Base-by-base conservation (phyloP, 2,329 filamentous ascomycete species). In the Alternaria solani region DNA sequence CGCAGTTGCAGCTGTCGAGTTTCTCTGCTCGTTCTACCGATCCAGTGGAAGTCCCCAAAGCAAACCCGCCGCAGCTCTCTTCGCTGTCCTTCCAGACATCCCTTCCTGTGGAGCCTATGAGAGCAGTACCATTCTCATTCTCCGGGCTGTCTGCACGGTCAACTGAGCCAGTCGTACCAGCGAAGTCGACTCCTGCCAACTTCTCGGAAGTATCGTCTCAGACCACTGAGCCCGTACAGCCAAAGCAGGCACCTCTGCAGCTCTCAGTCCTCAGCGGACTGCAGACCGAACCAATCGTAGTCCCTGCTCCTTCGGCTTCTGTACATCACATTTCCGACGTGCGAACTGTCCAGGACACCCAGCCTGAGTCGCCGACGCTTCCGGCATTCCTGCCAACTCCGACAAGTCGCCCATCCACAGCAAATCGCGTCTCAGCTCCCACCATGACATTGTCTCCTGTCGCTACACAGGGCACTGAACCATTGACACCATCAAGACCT, bases 331-430 rank as follows among this genome's bases (percentile, higher is more conserved):
- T 75, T 51, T 78, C 75, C 14, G 64, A 67, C 52, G 67, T 77
- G 16, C 70, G 60, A 32, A 70, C 67, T 14, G 49, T 77, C 25
- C 75, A 75, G 20, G 67, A 73, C 32, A 67, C 66, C n/a, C 71
- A 75, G 53, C 75, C 75, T 28, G 76, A 78, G 57, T 77, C 75
- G 18, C 75, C 75, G 38, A 76, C 72, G 6, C 63, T 75, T 6
- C 74, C 76, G 18, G 51, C 69, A 9, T 74, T 75, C 62, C 60
- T 78, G 5, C 74, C 73, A 14, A 72, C 65, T 51, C 72, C 72
- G n/a, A 48, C 46, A 47, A 75, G 70, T 47, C 69, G 72, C 38
- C 74, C 72, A 12, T 70, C 73, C 6, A 76, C 72, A 18, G 69
- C 74, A n/a, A 67, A 69, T 28, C 70, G 69, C 16, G 53, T 70